These are phyloP conservation scores for Aspergillus sp. DNA, from an alignment of 2,329 filamentous ascomycete species.

Conservation along the genomic window DNA sequence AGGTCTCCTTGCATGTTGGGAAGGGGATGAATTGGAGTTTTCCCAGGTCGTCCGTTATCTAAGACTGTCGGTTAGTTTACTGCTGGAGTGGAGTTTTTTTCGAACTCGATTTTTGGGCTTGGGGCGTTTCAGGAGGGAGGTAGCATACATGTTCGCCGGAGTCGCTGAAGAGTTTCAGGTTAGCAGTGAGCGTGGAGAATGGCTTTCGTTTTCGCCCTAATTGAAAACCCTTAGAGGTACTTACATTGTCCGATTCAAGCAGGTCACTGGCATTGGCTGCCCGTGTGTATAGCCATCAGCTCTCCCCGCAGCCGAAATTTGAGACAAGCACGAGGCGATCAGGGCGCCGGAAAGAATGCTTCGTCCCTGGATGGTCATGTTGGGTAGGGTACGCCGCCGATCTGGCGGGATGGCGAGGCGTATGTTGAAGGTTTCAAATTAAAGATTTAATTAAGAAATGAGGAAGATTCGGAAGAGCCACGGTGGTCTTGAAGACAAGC, in stretches of 20 bases:
- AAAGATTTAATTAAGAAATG: neutral
- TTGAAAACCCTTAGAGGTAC: conserved; percentile 28
- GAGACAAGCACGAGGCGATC: conserved; percentile 19
- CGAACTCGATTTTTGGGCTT: neutral
- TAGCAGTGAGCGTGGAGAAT: neutral
- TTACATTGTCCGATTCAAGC: conserved; percentile 72
- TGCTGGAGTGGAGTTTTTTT: no score
- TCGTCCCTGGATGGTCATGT: conserved; percentile 10
- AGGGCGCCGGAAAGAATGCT: conserved; percentile 14
- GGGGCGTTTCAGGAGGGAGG: neutral
- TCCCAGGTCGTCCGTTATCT: conserved; percentile 73
- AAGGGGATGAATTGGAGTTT: conserved; percentile 93
- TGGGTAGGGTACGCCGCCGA: conserved; percentile 7
- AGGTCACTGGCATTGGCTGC: conserved; percentile 67
- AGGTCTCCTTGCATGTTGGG: conserved; percentile 84
- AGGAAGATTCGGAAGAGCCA: conserved; percentile 6
- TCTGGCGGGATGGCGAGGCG: neutral
- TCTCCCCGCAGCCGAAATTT: conserved; percentile 24
- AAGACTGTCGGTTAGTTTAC: neutral
- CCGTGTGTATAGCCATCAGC: conserved; percentile 49
- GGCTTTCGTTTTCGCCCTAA: neutral
- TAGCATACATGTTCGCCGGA: conserved; percentile 32
- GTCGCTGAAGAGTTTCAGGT: conserved; percentile 19
- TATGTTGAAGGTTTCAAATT: neutral
- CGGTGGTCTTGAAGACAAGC: conserved; percentile 11